These are phyloP conservation scores for Tulasnella sp. DNA, from an alignment of 768 basidiomycete species.

Conservation along the genomic window DNA sequence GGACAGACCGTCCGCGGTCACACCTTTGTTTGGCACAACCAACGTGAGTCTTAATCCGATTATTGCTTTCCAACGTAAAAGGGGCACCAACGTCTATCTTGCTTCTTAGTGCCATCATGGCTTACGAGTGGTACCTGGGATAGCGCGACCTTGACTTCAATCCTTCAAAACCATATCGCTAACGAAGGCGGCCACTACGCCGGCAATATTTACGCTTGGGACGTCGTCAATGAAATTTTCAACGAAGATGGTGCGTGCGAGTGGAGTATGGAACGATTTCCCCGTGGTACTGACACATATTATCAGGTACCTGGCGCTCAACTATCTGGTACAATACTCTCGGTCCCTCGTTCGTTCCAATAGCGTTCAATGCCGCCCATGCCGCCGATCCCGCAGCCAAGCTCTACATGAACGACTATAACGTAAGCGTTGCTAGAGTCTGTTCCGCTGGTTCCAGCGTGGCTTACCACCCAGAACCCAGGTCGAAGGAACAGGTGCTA, in stretches of 20 bases:
- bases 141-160: slow-evolving; percentile 34
- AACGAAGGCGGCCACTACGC: slow-evolving; percentile 50
- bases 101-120: slow-evolving; percentile 17
- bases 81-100: too few relatives aligned
- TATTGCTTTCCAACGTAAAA: background rate
- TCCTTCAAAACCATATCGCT: slow-evolving; percentile 49
- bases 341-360: slow-evolving; percentile 47
- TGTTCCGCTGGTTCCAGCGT: slow-evolving; percentile 34
- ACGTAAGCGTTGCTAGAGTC: background rate
- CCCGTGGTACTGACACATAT: background rate
- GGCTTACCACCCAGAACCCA: slow-evolving; percentile 30
- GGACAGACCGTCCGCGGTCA: slow-evolving; percentile 23
- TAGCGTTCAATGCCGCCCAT: slow-evolving; percentile 48
- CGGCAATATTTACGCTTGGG: slow-evolving; percentile 38
- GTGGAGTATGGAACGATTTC: background rate
- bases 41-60: background rate
- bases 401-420: slow-evolving; percentile 46
- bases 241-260: slow-evolving; percentile 48
- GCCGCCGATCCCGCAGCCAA: slow-evolving; percentile 55
- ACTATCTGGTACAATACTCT: slow-evolving; percentile 54
- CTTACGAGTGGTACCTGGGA: slow-evolving; percentile 22
- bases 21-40: slow-evolving; percentile 26
- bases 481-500: slow-evolving; percentile 36
- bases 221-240: slow-evolving; percentile 58
- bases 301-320: slow-evolving; percentile 40